These are phyloP conservation scores for Carex pumila DNA, from an alignment of 176 grass and related monocot genomes.

Conservation along the genomic window DNA sequence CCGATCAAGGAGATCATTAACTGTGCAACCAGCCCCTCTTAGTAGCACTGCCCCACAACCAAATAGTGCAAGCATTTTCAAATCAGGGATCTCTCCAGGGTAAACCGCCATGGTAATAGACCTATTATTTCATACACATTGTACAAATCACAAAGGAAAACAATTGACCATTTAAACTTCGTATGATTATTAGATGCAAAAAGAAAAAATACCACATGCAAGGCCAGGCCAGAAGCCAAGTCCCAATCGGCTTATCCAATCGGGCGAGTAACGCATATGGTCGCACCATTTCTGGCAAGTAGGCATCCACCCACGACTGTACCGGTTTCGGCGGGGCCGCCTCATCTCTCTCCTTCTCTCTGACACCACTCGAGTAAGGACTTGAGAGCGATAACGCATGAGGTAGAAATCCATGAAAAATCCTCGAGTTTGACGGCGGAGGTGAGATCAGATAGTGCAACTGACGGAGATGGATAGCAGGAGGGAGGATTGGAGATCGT, in stretches of 20 bases:
- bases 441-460: background rate
- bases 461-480: background rate
- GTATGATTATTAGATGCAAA: background rate
- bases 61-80: conserved; percentile 76
- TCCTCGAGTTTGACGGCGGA: background rate
- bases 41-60: conserved; percentile 71
- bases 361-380: background rate
- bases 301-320: conserved; percentile 53
- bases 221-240: conserved; percentile 76
- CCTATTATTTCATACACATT: conserved; percentile 20
- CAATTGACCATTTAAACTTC: background rate
- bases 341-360: conserved; percentile 8
- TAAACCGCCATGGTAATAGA: conserved; percentile 64
- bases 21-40: conserved; percentile 74
- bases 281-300: conserved; percentile 40
- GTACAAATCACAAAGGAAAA: background rate
- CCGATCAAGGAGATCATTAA: conserved; percentile 76
- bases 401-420: background rate
- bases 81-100: conserved; percentile 47
- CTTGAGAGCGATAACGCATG: background rate
- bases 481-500: background rate
- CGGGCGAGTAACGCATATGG: conserved; percentile 77
- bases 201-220: conserved; percentile 55
- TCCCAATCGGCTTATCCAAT: conserved; percentile 74
- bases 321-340: too few species aligned